Conservation (phyloP, 2,329 filamentous ascomycete genomes). For the Aureobasidium sp. region DNA sequence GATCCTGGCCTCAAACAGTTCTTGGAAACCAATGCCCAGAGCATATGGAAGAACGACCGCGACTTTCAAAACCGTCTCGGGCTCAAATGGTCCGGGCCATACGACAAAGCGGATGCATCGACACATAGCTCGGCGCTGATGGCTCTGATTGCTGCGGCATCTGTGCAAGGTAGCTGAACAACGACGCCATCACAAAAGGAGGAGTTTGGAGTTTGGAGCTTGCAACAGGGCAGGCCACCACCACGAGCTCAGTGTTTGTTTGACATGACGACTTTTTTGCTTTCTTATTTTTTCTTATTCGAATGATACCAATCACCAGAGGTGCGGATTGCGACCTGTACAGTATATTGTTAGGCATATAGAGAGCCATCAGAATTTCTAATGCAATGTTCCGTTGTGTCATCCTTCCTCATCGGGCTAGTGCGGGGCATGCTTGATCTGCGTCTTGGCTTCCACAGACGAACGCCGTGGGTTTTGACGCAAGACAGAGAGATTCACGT, state of each 20-base stretch:
- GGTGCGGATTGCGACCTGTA: not conserved
- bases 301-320: not conserved
- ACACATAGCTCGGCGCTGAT: constrained; percentile 61
- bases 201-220: not conserved
- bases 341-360: not conserved
- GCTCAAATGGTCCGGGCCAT: constrained; percentile 56
- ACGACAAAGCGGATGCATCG: constrained; percentile 42
- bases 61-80: constrained; percentile 42
- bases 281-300: not conserved
- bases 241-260: not conserved
- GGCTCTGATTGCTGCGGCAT: constrained; percentile 52
- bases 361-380: constrained; percentile 1
- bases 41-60: constrained; percentile 55
- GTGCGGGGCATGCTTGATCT: not conserved
- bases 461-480: not conserved
- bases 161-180: not conserved
- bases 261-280: not conserved
- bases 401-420: not conserved
- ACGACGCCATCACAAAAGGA: not conserved
- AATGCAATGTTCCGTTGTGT: not conserved
- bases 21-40: constrained; percentile 53
- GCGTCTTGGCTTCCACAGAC: not conserved
- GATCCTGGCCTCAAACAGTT: constrained; percentile 44
- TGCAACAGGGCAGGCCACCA: not conserved
- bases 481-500: not conserved